Conservation (phyloP, 1,284 basidiomycete species). For the Rhodotorula sp. region DNA sequence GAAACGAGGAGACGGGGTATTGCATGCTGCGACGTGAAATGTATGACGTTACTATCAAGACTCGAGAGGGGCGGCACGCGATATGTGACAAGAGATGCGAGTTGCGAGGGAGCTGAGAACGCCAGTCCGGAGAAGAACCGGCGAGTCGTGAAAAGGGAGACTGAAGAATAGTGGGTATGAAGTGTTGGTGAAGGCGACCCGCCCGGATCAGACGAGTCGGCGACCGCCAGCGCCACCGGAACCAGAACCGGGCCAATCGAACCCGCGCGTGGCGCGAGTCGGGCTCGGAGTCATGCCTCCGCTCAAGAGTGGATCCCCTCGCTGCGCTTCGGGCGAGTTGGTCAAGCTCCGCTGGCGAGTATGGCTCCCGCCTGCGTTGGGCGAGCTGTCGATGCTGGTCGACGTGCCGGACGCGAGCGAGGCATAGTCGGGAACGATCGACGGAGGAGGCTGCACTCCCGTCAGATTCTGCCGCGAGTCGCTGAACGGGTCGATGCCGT, state of each 20-base stretch:
- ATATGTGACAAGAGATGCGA: too few species aligned
- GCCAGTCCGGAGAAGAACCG: too few species aligned
- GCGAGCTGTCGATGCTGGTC: not conserved
- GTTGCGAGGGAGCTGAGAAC: too few species aligned
- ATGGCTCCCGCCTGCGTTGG: not conserved
- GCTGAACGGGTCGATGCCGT: constrained; percentile 8
- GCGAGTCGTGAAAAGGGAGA: not conserved
- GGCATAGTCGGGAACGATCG: constrained; percentile 7
- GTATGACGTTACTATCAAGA: too few species aligned
- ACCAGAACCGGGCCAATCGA: not conserved
- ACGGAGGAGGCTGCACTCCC: not conserved
- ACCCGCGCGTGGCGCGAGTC: not conserved
- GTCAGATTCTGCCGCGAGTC: not conserved
- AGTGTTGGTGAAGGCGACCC: not conserved
- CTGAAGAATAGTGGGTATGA: not conserved
- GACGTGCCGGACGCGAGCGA: constrained; percentile 5
- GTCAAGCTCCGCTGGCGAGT: constrained; percentile 10
- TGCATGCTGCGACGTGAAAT: too few species aligned
- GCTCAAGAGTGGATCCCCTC: not conserved
- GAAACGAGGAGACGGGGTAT: too few species aligned
- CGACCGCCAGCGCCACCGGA: not conserved
- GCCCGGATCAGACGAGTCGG: not conserved
- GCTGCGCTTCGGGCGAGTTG: not conserved
- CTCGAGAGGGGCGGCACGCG: too few species aligned
- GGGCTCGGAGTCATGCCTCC: constrained; percentile 8